These are phyloP conservation scores for Sechiopsis laciniata DNA, from an alignment of 306 rosid genomes.

Conservation along the genomic window DNA sequence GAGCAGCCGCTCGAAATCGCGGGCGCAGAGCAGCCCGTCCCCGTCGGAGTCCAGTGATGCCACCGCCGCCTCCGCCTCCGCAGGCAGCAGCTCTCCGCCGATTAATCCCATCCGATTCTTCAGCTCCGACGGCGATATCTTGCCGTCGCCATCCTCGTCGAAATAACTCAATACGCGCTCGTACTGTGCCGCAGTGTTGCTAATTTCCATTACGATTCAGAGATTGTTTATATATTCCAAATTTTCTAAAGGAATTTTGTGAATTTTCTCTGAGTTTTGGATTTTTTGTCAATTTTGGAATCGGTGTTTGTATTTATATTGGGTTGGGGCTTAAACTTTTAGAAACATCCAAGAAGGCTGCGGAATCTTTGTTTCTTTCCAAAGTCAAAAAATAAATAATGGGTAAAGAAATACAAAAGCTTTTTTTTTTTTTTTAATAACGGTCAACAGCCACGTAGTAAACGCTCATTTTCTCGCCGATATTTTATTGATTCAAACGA, in stretches of 20 bases:
- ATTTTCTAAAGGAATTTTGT: neutral
- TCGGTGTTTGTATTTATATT: neutral
- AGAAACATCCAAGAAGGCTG: neutral
- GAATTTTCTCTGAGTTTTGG: no score
- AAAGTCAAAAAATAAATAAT: no score
- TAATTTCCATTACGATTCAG: conserved; percentile 20
- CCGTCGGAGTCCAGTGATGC: conserved; percentile 68
- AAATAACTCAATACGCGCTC: conserved; percentile 54
- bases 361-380: no score
- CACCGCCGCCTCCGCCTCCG: conserved; percentile 51
- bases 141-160: conserved; percentile 84
- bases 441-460: no score
- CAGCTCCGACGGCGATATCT: conserved; percentile 57
- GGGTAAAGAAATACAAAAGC: no score
- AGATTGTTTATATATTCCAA: neutral
- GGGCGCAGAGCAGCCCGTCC: conserved; percentile 59
- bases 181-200: conserved; percentile 26
- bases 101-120: conserved; percentile 31
- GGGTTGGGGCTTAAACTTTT: neutral
- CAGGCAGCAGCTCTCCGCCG: conserved; percentile 44
- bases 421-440: no score
- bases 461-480: no score
- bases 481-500: neutral
- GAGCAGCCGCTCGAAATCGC: conserved; percentile 52
- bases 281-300: neutral